Evolutionary conservation across 345 rosid genomes (phyloP).

Genomic region (Cardamine resedifolia): DNA sequence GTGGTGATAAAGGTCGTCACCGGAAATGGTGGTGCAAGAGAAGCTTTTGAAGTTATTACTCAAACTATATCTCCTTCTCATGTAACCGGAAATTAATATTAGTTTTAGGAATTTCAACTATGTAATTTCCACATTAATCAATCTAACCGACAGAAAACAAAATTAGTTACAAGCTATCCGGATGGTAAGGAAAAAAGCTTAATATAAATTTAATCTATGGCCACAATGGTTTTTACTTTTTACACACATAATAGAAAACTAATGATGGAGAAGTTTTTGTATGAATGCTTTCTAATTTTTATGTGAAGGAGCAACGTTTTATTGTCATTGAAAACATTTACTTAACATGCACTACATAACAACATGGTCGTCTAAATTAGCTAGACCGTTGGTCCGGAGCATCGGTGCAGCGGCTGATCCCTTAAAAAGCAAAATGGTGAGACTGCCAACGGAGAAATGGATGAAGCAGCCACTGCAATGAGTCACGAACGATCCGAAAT

Average conservation of each 20-base stretch:
- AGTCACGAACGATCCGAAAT: conserved; percentile 61
- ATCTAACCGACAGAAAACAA: not conserved
- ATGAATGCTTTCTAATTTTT: too few relatives aligned
- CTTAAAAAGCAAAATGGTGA: conserved; percentile 62
- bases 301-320: too few relatives aligned
- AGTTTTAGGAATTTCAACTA: not conserved
- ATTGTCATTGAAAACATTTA: too few relatives aligned
- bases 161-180: not conserved
- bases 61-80: not conserved
- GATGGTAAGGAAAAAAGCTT: not conserved
- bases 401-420: conserved; percentile 44
- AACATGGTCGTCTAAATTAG: not conserved
- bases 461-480: conserved; percentile 61
- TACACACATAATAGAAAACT: not conserved
- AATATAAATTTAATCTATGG: not conserved
- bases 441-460: conserved; percentile 53
- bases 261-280: too few relatives aligned
- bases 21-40: conserved; percentile 84
- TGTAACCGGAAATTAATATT: not conserved
- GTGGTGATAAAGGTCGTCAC: conserved; percentile 44
- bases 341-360: not conserved
- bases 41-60: conserved; percentile 7
- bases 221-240: not conserved
- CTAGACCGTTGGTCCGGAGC: too few relatives aligned
- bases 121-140: conserved; percentile 14